A percentile compares a stretch with the other conserved stretches of the same genome.
Conservation (phyloP, 2,329 filamentous ascomycete genomes). For the Sclerotinia trifoliorum region DNA sequence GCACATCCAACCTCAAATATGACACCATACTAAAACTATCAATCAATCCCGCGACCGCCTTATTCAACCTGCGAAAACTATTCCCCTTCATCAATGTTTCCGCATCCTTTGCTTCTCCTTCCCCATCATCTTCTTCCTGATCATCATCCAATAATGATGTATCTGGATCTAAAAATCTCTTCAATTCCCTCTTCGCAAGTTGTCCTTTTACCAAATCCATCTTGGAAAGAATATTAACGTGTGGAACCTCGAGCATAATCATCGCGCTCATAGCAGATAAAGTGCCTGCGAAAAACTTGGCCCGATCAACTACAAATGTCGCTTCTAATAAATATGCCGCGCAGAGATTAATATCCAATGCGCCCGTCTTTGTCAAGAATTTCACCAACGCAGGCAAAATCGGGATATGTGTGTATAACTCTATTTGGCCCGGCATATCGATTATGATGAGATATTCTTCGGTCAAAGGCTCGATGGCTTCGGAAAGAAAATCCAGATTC, state of each 20-base stretch:
- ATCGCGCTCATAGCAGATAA: slow-evolving; percentile 97
- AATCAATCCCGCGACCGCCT: slow-evolving; percentile 84
- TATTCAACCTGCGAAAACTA: slow-evolving; percentile 80
- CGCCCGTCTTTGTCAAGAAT: slow-evolving; percentile 74
- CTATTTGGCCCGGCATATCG: slow-evolving; percentile 98
- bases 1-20: slow-evolving; percentile 84
- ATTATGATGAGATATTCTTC: slow-evolving; percentile 98
- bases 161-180: slow-evolving; percentile 87
- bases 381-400: slow-evolving; percentile 82
- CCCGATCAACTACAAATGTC: slow-evolving; percentile 90
- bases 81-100: slow-evolving; percentile 75
- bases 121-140: slow-evolving; percentile 47
- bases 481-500: slow-evolving; percentile 87
- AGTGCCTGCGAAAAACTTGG: slow-evolving; percentile 96
- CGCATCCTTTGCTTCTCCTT: slow-evolving; percentile 58
- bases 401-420: slow-evolving; percentile 95
- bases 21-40: slow-evolving; percentile 99
- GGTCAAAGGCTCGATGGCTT: slow-evolving; percentile 78
- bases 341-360: slow-evolving; percentile 86
- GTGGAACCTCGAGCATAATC: slow-evolving; percentile 96
- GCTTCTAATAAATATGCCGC: slow-evolving; percentile 93
- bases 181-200: slow-evolving; percentile 81
- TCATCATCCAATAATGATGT: slow-evolving; percentile 67
- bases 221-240: slow-evolving; percentile 94
- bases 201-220: slow-evolving; percentile 96